Evolutionary conservation across 306 rosid genomes (phyloP).

Genomic region (Adenanthera pavonina): DNA sequence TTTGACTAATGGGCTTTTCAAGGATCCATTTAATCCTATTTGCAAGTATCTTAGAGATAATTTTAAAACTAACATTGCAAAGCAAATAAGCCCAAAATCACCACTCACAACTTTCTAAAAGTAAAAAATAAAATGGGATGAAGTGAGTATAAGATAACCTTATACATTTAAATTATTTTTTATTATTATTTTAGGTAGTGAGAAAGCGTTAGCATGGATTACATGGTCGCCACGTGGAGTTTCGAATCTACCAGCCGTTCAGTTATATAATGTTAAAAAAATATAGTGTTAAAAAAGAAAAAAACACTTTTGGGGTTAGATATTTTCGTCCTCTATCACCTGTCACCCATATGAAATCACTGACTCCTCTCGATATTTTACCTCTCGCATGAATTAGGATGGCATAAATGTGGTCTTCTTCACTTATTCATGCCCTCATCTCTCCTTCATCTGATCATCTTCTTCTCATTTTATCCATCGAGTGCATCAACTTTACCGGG

Average conservation of each 20-base stretch:
- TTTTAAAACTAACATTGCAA: too few species aligned
- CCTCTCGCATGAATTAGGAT: not conserved
- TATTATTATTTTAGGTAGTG: not conserved
- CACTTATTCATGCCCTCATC: not conserved
- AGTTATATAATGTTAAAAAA: not conserved
- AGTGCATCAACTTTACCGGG: not conserved
- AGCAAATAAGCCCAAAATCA: too few species aligned
- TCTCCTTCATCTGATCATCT: not conserved
- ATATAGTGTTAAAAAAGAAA: not conserved
- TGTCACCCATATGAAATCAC: not conserved
- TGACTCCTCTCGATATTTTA: too few species aligned
- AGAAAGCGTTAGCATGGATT: not conserved
- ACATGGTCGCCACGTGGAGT: not conserved
- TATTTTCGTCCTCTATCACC: not conserved
- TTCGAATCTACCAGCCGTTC: not conserved
- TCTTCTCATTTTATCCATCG: not conserved
- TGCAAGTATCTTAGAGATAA: too few species aligned
- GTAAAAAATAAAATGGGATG: too few species aligned
- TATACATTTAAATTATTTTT: too few species aligned
- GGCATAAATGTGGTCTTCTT: not conserved
- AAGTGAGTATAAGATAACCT: too few species aligned
- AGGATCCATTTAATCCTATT: too few species aligned
- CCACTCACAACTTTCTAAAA: too few species aligned
- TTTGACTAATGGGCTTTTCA: too few species aligned
- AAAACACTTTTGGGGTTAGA: not conserved